phyloP scores from a whole-genome alignment of 495 filamentous ascomycete species.

The Sporormia fimetaria region DNA sequence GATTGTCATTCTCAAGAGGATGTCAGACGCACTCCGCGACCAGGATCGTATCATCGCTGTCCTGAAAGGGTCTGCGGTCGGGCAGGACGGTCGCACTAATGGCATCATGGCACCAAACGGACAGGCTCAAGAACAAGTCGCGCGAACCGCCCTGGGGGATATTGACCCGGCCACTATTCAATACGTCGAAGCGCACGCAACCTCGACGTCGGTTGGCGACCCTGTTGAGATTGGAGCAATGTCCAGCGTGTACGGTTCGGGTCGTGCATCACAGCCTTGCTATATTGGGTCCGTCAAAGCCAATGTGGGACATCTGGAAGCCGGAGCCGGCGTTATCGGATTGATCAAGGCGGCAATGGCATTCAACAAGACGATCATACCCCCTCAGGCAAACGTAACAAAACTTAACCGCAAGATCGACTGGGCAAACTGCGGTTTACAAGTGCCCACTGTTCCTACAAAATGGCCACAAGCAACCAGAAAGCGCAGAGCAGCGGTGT shows the following conservation, averaged over 20 bases:
- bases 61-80: slow-evolving; percentile 10
- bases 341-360: slow-evolving; percentile 34
- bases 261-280: slow-evolving; percentile 7
- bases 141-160: slow-evolving; percentile 4
- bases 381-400: slow-evolving; percentile 31
- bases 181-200: slow-evolving; percentile 40
- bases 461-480: slow-evolving; percentile 15
- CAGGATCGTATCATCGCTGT: slow-evolving; percentile 17
- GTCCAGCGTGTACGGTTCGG: slow-evolving; percentile 23
- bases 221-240: slow-evolving; percentile 34
- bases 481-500: slow-evolving; percentile 32
- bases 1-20: slow-evolving; percentile 8
- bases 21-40: slow-evolving; percentile 8
- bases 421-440: slow-evolving; percentile 19
- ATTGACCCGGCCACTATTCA: slow-evolving; percentile 26
- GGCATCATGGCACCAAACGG: slow-evolving; percentile 20
- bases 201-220: slow-evolving; percentile 37
- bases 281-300: slow-evolving; percentile 35
- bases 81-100: slow-evolving; percentile 17
- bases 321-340: slow-evolving; percentile 33
- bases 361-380: slow-evolving; percentile 29
- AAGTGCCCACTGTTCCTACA: slow-evolving; percentile 17
- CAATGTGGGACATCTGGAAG: slow-evolving; percentile 40
- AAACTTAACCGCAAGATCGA: slow-evolving; percentile 32
- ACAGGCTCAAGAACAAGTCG: slow-evolving; percentile 13